Conservation (phyloP, 805 yeast species). For the Metschnikowia lunata region DNA sequence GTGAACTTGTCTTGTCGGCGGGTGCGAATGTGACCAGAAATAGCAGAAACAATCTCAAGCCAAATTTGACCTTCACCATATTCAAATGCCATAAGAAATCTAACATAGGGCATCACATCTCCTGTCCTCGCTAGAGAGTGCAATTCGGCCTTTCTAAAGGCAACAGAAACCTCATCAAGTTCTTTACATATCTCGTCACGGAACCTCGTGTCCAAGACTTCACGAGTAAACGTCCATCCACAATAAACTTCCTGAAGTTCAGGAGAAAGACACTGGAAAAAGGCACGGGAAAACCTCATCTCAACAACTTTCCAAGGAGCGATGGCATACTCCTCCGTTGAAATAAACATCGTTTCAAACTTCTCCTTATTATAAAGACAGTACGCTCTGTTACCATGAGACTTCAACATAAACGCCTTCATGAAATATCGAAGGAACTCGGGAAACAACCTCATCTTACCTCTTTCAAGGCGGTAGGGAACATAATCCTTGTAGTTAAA, state of each 20-base stretch:
- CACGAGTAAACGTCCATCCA: background rate
- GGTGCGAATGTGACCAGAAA: background rate
- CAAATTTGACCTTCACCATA: background rate
- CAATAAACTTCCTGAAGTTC: background rate
- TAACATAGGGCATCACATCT: background rate
- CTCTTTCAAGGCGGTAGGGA: conserved; percentile 1
- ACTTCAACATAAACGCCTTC: background rate
- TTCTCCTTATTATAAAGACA: background rate
- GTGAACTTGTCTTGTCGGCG: background rate
- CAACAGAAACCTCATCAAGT: background rate
- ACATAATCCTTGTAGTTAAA: background rate
- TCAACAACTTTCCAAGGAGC: background rate
- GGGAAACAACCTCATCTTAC: conserved; percentile 1
- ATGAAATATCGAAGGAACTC: conserved; percentile 1
- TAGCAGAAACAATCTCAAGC: background rate
- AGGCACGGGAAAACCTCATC: background rate
- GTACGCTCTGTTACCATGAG: background rate
- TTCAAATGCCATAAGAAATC: background rate
- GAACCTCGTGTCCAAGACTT: background rate
- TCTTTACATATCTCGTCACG: background rate
- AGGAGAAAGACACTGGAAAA: background rate
- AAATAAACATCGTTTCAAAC: background rate
- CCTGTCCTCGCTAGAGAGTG: background rate
- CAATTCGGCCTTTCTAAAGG: background rate
- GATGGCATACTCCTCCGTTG: background rate